Base-by-base conservation (phyloP, 371 early-diverging fungal genomes). In the Zychaea mexicana region DNA sequence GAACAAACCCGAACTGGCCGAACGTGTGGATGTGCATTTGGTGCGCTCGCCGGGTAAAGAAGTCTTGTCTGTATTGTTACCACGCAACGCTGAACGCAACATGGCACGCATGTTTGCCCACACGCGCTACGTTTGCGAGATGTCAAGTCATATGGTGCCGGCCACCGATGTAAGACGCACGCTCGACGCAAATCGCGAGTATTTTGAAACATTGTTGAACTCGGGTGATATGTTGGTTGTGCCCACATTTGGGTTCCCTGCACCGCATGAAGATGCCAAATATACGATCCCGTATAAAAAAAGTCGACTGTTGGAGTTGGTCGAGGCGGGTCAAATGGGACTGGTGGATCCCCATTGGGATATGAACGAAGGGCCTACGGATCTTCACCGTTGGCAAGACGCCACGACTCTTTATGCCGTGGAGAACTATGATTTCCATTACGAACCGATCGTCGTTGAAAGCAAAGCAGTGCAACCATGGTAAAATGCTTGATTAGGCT, bases 81-180 rank as follows among this genome's bases (percentile, higher is more conserved):
- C 79, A 24, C 78, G 76, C 39, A 82, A 82, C 47, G 76, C 78
- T 13, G 78, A 79, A 45, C 76, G 83, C n/a, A 82, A 82, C 39
- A 54, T 82, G 60, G 83, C 83, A 13, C 63, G 83, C 19, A 36
- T 82, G 42, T 75, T 77, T 49, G 71, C 83, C 2, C 71, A 67
- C 12, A 76, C 78, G 2, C 75, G 76, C 17, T 79, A 67, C 38
- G 58, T 79, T 2, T 62, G 70, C 64, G 79, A 78, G 42, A 64
- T 79, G 45, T 75, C 79, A 9, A 52, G 70, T 27, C 64, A 73
- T 49, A 67, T 74, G 7, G 66, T 82, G 3, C 80, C 80, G 9
- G 78, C 73, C 17, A 74, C 80, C 15, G 72, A 76, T 52, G 39
- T 82, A 4, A 73, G 68, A 17, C 67, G 67, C 22, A 82, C 80